Percentiles rank a stretch among this genome's conserved stretches.
These are phyloP conservation scores for Scedosporium apiospermum DNA, from an alignment of 2,329 filamentous ascomycete species.

Conservation along the genomic window DNA sequence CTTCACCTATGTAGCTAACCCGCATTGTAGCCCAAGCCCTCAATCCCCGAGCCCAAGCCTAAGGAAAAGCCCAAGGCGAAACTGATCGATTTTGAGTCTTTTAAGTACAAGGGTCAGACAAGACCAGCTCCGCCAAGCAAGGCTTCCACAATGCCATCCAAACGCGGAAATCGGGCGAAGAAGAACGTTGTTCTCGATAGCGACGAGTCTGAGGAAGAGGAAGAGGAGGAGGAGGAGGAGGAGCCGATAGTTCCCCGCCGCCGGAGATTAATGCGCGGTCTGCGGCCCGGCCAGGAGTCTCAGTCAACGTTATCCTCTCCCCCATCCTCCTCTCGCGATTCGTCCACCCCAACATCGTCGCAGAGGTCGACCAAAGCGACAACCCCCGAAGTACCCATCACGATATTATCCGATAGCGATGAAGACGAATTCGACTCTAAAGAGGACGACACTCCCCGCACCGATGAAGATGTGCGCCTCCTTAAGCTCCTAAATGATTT, in stretches of 20 bases:
- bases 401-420: conserved; percentile 12
- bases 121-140: background rate
- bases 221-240: background rate
- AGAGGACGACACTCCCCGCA: conserved; percentile 15
- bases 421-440: conserved; percentile 31
- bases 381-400: conserved; percentile 2
- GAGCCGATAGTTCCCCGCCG: background rate
- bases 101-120: background rate
- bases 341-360: background rate
- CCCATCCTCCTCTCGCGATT: background rate
- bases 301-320: background rate
- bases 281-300: conserved; percentile 1
- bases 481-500: conserved; percentile 79
- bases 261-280: conserved; percentile 12
- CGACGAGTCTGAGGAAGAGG: background rate
- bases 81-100: conserved; percentile 2
- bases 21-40: conserved; percentile 1
- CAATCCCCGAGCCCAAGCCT: background rate
- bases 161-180: background rate
- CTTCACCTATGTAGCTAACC: background rate
- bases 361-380: conserved; percentile 6
- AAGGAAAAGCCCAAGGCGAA: conserved; percentile 1
- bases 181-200: background rate
- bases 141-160: background rate
- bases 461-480: conserved; percentile 36